Conservation (phyloP, 805 yeast genomes). For the Komagataella phaffii region DNA sequence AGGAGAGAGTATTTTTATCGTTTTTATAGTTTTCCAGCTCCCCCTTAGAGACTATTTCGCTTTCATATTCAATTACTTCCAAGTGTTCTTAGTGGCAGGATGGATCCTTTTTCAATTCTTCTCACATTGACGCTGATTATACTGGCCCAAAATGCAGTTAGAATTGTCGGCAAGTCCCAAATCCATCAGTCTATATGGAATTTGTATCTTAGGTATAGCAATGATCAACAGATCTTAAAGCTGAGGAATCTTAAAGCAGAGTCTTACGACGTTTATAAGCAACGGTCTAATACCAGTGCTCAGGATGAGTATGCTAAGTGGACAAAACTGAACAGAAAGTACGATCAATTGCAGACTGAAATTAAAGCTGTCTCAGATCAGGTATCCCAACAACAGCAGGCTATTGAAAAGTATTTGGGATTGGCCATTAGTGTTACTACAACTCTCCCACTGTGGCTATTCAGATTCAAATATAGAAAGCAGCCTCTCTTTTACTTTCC, state of each 20-base stretch:
- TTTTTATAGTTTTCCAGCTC: background rate
- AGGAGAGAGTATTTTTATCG: background rate
- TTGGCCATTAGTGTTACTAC: conserved; percentile 23
- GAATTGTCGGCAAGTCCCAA: conserved; percentile 19
- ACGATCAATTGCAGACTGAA: conserved; percentile 42
- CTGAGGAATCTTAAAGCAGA: conserved; percentile 24
- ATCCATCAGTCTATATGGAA: conserved; percentile 13
- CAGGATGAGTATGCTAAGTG: conserved; percentile 93
- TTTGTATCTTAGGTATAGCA: conserved; percentile 14
- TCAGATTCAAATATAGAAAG: conserved; percentile 40
- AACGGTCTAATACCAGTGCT: conserved; percentile 55
- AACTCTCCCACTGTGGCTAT: conserved; percentile 30
- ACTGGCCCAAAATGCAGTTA: conserved; percentile 20
- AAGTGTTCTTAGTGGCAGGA: background rate
- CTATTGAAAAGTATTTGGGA: conserved; percentile 20
- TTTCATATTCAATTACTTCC: background rate
- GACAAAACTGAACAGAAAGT: conserved; percentile 78
- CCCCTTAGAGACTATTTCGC: background rate
- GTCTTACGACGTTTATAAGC: conserved; percentile 30
- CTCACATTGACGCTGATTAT: conserved; percentile 18
- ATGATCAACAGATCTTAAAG: conserved; percentile 17
- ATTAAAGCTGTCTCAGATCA: conserved; percentile 27
- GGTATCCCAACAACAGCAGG: conserved; percentile 21
- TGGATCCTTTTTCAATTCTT: conserved; percentile 14
- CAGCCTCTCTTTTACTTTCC: conserved; percentile 48